Evolutionary conservation across 78 protist genomes (phyloP), one percentile per base, ranked within the genome.

Genomic region (Thecamonas trahens): DNA sequence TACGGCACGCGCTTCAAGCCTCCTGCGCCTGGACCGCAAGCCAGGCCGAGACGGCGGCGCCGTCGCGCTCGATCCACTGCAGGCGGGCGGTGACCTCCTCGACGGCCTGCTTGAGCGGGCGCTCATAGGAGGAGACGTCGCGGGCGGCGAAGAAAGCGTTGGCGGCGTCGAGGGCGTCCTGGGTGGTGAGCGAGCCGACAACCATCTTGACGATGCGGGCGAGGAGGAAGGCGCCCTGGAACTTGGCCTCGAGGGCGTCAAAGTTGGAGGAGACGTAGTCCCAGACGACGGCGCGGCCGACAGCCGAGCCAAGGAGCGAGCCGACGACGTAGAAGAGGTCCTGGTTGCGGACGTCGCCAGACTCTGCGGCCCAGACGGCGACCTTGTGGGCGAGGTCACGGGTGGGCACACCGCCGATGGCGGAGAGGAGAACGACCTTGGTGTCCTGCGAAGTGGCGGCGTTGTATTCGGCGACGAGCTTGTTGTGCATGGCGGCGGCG

Each of bases 41-140:
- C 72, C 70, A 74, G 22, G 1, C 52, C 11, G 39, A 31, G 20
- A 74, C 70, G 17, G 20, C 29, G 3, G 14, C 71, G 22, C 61
- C 45, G 3, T 74, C 79, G 8, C 79, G 60, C 2, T 24, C 70
- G 29, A 64, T n/a, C 82, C 82, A 77, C n/a, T 14, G 7, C 0
- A 58, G 61, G 38, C 42, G 4, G 32, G 63, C 42, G 34, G 59
- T 58, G 49, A 77, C 34, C 26, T 3, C 7, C 34, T 77, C 82
- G 26, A 77, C 17, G 24, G 74, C 2, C 71, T 77, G 82, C 9
- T 42, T 8, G 28, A 77, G 28, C n/a, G 75, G 1, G 37, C 82
- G 75, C 53, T 58, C 52, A 8, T 28, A 42, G 45, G 61, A 1
- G 13, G 67, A 44, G 17, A 28, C 34, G 31, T 7, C 20, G 50